A percentile compares a stretch with the other conserved stretches of the same genome.
phyloP scores from a whole-genome alignment of 1,284 basidiomycete species.

The Apiotrichum gracile region DNA sequence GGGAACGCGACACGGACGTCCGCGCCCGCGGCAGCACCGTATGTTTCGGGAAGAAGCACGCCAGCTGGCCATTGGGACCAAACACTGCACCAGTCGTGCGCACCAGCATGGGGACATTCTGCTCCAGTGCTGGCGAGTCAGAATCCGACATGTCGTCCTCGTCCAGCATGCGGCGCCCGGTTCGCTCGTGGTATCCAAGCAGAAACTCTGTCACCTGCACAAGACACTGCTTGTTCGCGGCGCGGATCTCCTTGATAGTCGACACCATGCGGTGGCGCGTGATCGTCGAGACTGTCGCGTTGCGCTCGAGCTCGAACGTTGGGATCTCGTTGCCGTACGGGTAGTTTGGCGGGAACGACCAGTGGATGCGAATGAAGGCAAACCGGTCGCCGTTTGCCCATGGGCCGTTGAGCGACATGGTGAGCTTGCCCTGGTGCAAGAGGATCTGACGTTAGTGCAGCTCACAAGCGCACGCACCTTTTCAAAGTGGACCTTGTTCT shows the following conservation, averaged over 20 bases:
- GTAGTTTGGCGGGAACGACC: slow-evolving; percentile 80
- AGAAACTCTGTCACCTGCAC: slow-evolving; percentile 75
- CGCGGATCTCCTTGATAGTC: slow-evolving; percentile 64
- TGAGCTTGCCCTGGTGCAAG: slow-evolving; percentile 70
- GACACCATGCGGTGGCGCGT: slow-evolving; percentile 69
- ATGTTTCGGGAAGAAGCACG: slow-evolving; percentile 70
- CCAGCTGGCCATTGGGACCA: slow-evolving; percentile 76
- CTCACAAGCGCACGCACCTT: slow-evolving; percentile 53
- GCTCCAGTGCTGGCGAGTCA: slow-evolving; percentile 35
- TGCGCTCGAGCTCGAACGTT: slow-evolving; percentile 73
- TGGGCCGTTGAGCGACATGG: slow-evolving; percentile 78
- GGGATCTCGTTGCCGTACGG: slow-evolving; percentile 66
- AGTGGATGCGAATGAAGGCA: slow-evolving; percentile 69
- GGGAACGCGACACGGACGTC: slow-evolving; percentile 35
- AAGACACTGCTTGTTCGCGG: slow-evolving; percentile 66
- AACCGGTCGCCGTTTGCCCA: slow-evolving; percentile 68
- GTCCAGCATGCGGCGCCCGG: slow-evolving; percentile 35
- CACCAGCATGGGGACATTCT: slow-evolving; percentile 38
- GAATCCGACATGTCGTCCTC: slow-evolving; percentile 35
- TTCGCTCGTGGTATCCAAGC: slow-evolving; percentile 53
- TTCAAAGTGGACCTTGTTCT: slow-evolving; percentile 72
- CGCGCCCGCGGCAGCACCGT: slow-evolving; percentile 34
- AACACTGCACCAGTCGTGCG: slow-evolving; percentile 54
- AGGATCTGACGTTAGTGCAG: slow-evolving; percentile 57
- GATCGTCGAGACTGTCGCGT: slow-evolving; percentile 68